Evolutionary conservation across 176 grass and related monocot genomes (phyloP).

Genomic region (Hsuehochloa calcarea): DNA sequence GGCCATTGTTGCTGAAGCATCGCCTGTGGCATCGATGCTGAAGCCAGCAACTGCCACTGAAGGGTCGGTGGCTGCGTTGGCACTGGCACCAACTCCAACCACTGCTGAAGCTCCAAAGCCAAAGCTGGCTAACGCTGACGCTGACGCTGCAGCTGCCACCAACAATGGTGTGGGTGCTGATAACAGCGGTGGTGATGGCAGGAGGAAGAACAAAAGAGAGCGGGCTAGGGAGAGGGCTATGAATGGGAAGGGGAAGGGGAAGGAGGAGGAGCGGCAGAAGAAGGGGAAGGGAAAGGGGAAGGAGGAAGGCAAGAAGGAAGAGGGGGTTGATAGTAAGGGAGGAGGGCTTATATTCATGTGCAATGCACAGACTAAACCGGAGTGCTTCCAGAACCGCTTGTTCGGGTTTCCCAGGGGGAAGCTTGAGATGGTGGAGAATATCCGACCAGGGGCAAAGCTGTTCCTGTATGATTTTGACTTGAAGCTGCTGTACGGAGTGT

Average conservation of each 20-base stretch:
- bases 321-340: neutral
- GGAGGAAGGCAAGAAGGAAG: conserved; percentile 13
- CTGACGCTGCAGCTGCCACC: conserved; percentile 16
- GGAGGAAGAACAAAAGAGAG: neutral
- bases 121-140: conserved; percentile 15
- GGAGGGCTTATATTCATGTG: conserved; percentile 83
- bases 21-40: neutral
- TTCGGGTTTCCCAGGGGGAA: conserved; percentile 64
- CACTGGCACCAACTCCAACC: neutral
- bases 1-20: conserved; percentile 5
- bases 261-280: neutral
- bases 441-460: conserved; percentile 46
- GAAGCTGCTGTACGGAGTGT: conserved; percentile 75
- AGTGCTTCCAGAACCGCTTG: conserved; percentile 52
- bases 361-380: conserved; percentile 63
- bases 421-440: conserved; percentile 51
- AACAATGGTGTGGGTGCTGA: conserved; percentile 28
- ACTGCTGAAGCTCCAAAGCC: conserved; percentile 17
- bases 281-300: neutral
- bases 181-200: conserved; percentile 11
- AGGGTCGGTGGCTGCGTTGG: neutral
- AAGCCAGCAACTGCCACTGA: conserved; percentile 17
- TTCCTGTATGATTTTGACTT: conserved; percentile 84
- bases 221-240: neutral
- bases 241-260: conserved; percentile 15